These are phyloP conservation scores for Xerocomus nothofagi DNA, from an alignment of 1,284 basidiomycete genomes.

Conservation along the genomic window DNA sequence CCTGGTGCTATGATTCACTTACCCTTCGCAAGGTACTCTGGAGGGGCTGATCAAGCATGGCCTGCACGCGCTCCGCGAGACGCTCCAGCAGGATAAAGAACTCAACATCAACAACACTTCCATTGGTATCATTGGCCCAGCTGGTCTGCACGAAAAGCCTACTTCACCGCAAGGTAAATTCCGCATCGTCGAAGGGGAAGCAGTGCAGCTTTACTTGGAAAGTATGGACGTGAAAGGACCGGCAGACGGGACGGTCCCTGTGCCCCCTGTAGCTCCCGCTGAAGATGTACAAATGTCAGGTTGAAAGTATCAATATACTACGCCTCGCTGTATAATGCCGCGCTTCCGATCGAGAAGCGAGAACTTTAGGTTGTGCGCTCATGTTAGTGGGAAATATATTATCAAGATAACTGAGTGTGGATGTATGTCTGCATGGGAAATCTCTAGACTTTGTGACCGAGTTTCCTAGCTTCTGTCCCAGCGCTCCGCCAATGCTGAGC, in stretches of 20 bases:
- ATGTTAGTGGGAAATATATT: background rate
- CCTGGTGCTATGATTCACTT: background rate
- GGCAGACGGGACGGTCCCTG: constrained; percentile 38
- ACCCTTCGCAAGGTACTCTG: constrained; percentile 58
- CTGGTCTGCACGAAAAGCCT: constrained; percentile 55
- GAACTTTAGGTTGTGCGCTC: background rate
- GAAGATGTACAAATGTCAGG: constrained; percentile 83
- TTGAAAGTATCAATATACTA: constrained; percentile 37
- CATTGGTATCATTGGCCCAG: constrained; percentile 84
- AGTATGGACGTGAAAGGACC: constrained; percentile 69
- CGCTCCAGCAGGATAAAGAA: constrained; percentile 96
- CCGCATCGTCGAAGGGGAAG: constrained; percentile 79
- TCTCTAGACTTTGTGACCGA: constrained; percentile 5
- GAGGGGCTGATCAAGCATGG: constrained; percentile 90
- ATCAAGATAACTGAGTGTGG: constrained; percentile 29
- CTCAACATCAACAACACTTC: constrained; percentile 91
- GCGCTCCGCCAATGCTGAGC: constrained; percentile 63
- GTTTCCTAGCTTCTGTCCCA: constrained; percentile 19
- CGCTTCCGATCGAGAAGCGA: constrained; percentile 6
- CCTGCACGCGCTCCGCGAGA: constrained; percentile 89
- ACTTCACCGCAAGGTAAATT: constrained; percentile 58
- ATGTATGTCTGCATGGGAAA: constrained; percentile 15
- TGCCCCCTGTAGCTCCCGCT: constrained; percentile 33
- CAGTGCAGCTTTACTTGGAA: constrained; percentile 68
- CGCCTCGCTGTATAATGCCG: constrained; percentile 12